These are phyloP conservation scores for Echinochloa phyllopogon DNA, from an alignment of 176 grass and related monocot genomes.

Conservation along the genomic window DNA sequence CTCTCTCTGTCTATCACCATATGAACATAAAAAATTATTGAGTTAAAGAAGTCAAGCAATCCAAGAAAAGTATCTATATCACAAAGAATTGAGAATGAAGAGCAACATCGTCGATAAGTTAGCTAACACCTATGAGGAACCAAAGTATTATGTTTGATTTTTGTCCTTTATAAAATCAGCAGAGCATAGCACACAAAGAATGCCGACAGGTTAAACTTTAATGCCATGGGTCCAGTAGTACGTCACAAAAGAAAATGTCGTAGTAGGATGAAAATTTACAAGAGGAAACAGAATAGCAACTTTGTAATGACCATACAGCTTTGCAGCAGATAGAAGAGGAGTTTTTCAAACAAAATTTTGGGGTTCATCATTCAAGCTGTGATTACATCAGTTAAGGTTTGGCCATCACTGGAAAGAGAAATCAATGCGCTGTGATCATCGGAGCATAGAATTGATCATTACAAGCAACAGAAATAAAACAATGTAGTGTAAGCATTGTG, in stretches of 20 bases:
- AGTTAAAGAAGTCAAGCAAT: background rate
- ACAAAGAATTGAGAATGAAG: background rate
- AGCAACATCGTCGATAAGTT: conserved; percentile 1
- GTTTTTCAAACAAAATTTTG: background rate
- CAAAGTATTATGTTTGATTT: background rate
- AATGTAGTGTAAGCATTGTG: background rate
- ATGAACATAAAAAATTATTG: background rate
- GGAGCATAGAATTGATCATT: background rate
- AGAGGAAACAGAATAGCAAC: background rate
- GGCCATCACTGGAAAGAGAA: background rate
- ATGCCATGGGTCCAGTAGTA: background rate
- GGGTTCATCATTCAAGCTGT: background rate
- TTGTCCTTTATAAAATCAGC: background rate
- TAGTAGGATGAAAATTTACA: background rate
- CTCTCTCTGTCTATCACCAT: background rate
- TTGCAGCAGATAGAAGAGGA: background rate
- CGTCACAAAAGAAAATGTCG: background rate
- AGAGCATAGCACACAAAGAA: background rate
- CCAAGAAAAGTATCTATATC: background rate
- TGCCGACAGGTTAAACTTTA: background rate
- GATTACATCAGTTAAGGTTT: background rate
- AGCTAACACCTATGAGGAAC: background rate
- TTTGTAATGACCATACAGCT: conserved; percentile 9
- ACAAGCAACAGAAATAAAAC: background rate
- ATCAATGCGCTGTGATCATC: background rate